These are phyloP conservation scores for Diaporthe citri DNA, from an alignment of 2,329 filamentous ascomycete genomes.

Conservation along the genomic window DNA sequence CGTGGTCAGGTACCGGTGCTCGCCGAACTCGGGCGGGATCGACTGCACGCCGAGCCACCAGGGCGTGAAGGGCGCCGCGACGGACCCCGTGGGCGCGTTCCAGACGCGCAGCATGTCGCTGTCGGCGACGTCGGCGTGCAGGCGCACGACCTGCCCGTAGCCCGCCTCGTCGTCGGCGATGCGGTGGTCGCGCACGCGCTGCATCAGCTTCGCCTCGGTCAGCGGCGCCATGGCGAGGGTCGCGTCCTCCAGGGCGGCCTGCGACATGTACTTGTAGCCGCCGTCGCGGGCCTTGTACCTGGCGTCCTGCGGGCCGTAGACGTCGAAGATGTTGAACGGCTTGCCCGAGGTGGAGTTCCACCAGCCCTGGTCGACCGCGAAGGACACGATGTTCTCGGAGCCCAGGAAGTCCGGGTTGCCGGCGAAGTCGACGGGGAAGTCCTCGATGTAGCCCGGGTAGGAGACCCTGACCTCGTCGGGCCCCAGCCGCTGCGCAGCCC, in stretches of 20 bases:
- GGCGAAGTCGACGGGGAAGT: constrained; percentile 19
- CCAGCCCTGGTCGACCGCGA: constrained; percentile 18
- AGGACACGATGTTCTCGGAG: constrained; percentile 14
- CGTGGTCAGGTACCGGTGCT: constrained; percentile 20
- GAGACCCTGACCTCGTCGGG: constrained; percentile 5
- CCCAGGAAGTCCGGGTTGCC: background rate
- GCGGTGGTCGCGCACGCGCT: constrained; percentile 22
- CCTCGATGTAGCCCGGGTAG: constrained; percentile 15
- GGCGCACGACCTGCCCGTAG: constrained; percentile 15
- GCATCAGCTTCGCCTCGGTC: constrained; percentile 22
- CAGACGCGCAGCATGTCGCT: constrained; percentile 17
- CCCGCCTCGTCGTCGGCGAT: constrained; percentile 23
- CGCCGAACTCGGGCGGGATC: constrained; percentile 21
- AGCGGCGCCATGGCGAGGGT: constrained; percentile 10
- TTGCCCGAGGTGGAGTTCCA: constrained; percentile 12
- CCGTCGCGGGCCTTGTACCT: constrained; percentile 26
- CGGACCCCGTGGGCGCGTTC: constrained; percentile 17
- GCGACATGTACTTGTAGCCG: constrained; percentile 11
- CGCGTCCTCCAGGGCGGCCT: constrained; percentile 7
- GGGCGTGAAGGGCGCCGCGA: constrained; percentile 5
- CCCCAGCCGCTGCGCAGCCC: constrained; percentile 7
- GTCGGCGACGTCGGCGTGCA: constrained; percentile 5
- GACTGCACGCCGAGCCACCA: constrained; percentile 23
- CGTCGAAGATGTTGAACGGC: constrained; percentile 20
- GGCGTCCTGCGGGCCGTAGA: constrained; percentile 21